Evolutionary conservation across 495 filamentous ascomycete species (phyloP).

Genomic region (Tuber indicum): DNA sequence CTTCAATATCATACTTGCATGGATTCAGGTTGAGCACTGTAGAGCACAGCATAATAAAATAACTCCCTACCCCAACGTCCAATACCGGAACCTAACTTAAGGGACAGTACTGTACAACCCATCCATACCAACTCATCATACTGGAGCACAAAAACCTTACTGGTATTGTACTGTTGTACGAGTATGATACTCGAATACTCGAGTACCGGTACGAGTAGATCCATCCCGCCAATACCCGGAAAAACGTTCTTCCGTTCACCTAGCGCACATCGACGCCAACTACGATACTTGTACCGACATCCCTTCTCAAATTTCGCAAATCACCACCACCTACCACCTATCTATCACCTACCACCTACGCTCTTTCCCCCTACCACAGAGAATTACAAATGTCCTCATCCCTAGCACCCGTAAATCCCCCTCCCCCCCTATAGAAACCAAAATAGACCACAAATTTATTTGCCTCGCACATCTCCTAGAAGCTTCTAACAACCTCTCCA

Average conservation of each 20-base stretch:
- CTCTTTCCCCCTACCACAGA: not conserved
- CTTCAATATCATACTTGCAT: not conserved
- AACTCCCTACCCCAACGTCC: too few relatives aligned
- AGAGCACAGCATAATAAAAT: not conserved
- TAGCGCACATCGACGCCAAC: not conserved
- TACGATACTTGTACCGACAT: not conserved
- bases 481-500: slow-evolving; percentile 26
- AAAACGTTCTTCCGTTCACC: not conserved
- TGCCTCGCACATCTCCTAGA: not conserved
- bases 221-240: not conserved
- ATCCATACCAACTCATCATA: too few relatives aligned
- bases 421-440: not conserved
- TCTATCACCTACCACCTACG: not conserved
- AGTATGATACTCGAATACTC: too few relatives aligned
- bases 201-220: too few relatives aligned
- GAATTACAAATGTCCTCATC: not conserved
- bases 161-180: too few relatives aligned
- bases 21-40: not conserved
- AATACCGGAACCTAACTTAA: not conserved
- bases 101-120: slow-evolving; percentile 23
- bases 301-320: not conserved
- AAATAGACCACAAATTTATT: not conserved
- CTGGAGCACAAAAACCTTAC: too few relatives aligned
- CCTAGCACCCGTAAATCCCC: not conserved
- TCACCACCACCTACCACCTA: not conserved